Evolutionary conservation across 148 eudicot species (phyloP).

Genomic region (Rhododendron simsii): DNA sequence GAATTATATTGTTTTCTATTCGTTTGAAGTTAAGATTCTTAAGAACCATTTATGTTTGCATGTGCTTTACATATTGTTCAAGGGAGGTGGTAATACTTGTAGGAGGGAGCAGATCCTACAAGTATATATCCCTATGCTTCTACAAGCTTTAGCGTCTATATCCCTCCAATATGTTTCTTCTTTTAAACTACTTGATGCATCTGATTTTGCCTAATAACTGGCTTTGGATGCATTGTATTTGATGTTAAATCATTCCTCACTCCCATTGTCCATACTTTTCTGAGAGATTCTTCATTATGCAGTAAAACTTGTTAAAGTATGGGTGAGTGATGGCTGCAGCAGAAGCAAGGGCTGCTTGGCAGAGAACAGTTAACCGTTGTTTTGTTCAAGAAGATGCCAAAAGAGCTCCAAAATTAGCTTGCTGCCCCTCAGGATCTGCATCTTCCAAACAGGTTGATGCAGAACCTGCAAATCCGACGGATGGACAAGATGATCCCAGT

Average conservation of each 20-base stretch:
- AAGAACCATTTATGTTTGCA: background rate
- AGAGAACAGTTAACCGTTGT: slow-evolving; percentile 84
- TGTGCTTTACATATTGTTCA: background rate
- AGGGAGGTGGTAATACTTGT: background rate
- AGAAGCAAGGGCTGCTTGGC: slow-evolving; percentile 97
- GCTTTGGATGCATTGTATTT: background rate
- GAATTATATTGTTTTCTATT: background rate
- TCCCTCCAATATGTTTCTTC: background rate
- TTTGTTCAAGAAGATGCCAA: slow-evolving; percentile 95
- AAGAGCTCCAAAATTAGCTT: slow-evolving; percentile 93
- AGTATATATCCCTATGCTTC: background rate
- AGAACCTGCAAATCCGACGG: slow-evolving; percentile 37
- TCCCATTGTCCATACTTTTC: background rate
- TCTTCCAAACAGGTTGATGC: slow-evolving; percentile 45
- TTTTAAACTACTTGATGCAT: background rate
- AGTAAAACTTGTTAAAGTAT: slow-evolving; percentile 31
- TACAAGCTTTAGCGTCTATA: background rate
- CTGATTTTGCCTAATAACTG: background rate
- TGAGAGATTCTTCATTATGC: slow-evolving; percentile 15
- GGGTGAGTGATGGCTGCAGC: slow-evolving; percentile 78
- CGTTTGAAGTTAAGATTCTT: background rate
- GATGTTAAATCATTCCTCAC: background rate
- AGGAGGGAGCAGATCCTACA: background rate
- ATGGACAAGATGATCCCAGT: slow-evolving; percentile 31
- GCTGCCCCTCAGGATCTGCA: slow-evolving; percentile 54